Evolutionary conservation across 2,329 filamentous ascomycete species (phyloP), one percentile per base, ranked within the genome.

Genomic region (Pseudogymnoascus sp.): DNA sequence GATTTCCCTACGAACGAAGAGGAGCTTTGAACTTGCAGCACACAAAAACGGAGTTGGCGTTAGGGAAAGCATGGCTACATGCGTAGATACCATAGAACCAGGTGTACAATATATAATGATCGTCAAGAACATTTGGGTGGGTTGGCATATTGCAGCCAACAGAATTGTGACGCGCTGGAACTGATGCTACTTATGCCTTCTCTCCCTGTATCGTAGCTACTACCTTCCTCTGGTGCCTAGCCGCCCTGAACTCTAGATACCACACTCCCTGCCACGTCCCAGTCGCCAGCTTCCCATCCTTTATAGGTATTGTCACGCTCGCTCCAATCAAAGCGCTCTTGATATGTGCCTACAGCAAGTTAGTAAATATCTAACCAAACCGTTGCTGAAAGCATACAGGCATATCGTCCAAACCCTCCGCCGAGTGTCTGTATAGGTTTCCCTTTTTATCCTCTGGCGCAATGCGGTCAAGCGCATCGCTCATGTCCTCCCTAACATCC

Each of bases 141-240:
- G 45, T 16, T 52, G 45, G 45, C 45, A 52, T 35, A 9, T 8
- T 55, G 28, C 28, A 22, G 28, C 28, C 28, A 33, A 14, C n/a
- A 14, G 9, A 55, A 22, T 35, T 19, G 49, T 55, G 49, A 55
- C 4, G 28, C n/a, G 5, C 49, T 14, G 35, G 14, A 30, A 30
- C 45, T 11, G 25, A 52, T 30, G 6, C n/a, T 45, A 35, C 16
- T 70, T 62, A 69, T 60, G 78, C 77, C 74, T 86, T 86, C 78
- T 97, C 90, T 45, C 93, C 94, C 75, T 97, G 92, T 65, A 97
- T 95, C 1, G 94, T 97, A 61, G 93, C 93, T 65, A 99, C 87
- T 11, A 97, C 84, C 73, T 86, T 89, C 70, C 94, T 84, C 66
- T 84, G 80, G 75, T 97, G 92, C 62, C 92, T 82, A 73, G 97